Percentiles rank a stretch among this genome's conserved stretches.
Conservation (phyloP, 306 rosid genomes). For the Abrus precatorius region DNA sequence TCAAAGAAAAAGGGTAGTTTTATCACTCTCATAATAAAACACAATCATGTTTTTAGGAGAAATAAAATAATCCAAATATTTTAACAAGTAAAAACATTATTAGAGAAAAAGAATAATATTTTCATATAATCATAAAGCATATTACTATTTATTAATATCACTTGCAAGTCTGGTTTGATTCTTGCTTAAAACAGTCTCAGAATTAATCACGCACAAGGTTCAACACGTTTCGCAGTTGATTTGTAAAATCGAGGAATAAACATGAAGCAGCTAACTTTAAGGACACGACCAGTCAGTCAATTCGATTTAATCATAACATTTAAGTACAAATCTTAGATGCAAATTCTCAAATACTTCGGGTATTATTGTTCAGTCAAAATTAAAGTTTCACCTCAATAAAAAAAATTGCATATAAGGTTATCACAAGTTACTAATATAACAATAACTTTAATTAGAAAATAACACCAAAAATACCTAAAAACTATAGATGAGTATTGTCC, state of each 20-base stretch:
- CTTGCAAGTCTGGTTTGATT: slow-evolving; percentile 1
- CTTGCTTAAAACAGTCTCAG: background rate
- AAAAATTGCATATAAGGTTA: too few relatives aligned
- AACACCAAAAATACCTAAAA: too few relatives aligned
- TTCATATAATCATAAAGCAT: too few relatives aligned
- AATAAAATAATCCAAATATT: background rate
- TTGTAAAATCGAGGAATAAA: slow-evolving; percentile 27
- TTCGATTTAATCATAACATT: too few relatives aligned
- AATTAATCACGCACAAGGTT: background rate
- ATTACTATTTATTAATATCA: background rate
- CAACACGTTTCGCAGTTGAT: background rate
- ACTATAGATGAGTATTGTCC: too few relatives aligned
- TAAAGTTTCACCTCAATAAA: too few relatives aligned
- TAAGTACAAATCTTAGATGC: too few relatives aligned
- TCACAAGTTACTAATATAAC: too few relatives aligned
- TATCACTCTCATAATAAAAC: background rate
- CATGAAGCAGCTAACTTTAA: slow-evolving; percentile 28
- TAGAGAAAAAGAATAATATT: background rate
- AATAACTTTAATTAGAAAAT: too few relatives aligned
- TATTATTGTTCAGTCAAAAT: too few relatives aligned
- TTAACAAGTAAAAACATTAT: background rate
- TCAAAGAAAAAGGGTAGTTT: background rate
- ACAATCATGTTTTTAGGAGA: background rate
- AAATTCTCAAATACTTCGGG: too few relatives aligned
- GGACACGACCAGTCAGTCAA: background rate